These are phyloP conservation scores for Trichoderma reesei DNA, from an alignment of 495 filamentous ascomycete species.

Conservation along the genomic window DNA sequence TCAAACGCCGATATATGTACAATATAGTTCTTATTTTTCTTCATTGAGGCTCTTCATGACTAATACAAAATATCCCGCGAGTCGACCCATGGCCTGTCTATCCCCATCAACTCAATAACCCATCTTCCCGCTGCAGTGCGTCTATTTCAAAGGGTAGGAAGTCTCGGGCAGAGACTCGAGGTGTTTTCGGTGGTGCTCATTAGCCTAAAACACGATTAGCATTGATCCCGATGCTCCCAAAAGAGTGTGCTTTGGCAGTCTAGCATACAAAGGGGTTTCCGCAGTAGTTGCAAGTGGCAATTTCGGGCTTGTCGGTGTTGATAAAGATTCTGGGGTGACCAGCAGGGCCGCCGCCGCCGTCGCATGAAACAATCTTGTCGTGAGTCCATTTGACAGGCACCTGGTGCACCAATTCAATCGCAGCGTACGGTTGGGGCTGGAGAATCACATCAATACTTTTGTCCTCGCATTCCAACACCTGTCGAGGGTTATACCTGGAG, in stretches of 20 bases:
- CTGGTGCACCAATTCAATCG: constrained; percentile 92
- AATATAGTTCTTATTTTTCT: neutral
- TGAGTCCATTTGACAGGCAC: constrained; percentile 90
- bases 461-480: neutral
- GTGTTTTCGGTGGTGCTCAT: constrained; percentile 74
- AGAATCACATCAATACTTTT: constrained; percentile 8
- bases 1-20: neutral
- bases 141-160: constrained; percentile 48
- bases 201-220: constrained; percentile 47
- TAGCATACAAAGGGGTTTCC: constrained; percentile 83
- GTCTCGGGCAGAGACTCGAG: constrained; percentile 71
- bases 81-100: neutral
- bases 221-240: neutral
- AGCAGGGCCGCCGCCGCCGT: constrained; percentile 85
- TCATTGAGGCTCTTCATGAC: neutral
- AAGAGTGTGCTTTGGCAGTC: neutral
- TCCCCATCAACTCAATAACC: neutral
- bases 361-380: constrained; percentile 69
- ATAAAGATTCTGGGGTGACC: constrained; percentile 94
- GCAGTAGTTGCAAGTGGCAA: constrained; percentile 83
- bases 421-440: constrained; percentile 77
- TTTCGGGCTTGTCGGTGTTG: constrained; percentile 95
- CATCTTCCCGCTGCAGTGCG: neutral
- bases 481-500: constrained; percentile 55
- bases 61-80: neutral